Evolutionary conservation across 306 rosid species (phyloP), one percentile per base, ranked within the genome.

Genomic region (Carpinus fangiana): DNA sequence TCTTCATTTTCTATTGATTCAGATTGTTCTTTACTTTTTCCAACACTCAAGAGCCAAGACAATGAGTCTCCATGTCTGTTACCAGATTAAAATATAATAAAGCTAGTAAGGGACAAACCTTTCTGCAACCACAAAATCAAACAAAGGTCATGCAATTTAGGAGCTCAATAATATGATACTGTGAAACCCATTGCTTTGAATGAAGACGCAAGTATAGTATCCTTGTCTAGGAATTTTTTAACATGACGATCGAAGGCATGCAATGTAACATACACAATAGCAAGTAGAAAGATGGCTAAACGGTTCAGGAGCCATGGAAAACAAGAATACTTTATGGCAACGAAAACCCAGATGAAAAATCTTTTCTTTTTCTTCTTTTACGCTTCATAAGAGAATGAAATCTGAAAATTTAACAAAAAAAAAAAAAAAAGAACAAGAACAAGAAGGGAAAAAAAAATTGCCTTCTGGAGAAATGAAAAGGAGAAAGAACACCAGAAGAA

Each of bases 381-480:
- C 73, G 20, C 79, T 48, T 76, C 23, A 36, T 34, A n/a, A 43
- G 72, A 18, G 18, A 67, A 41, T 11, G 71, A n/a, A 38, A 18
- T 12, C 0, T 31, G 34, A 50, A 38, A 36, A 50, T 21, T 28
- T 3, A 41, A 68, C 8, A 23, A 11, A 10, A 68, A 38, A n/a
- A 1, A 23, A 16, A 11, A 54, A 52, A 7, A 2, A 21, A 13
- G 13, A 28, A 69, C 20, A 45, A 51, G 7, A 0, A 2, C 10
- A 18, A 51, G 20, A 31, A 1, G 34, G 2, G 23, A n/a, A 8
- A 16, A 47, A 4, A 11, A 34, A 23, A 2, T 7, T 47, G 81
- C 91, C 91, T 88, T 85, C 89, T 70, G 4, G 87, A 83, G 81
- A 88, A 88, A 54, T 54, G 79, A n/a, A 88, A 88, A 3, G 91